Base-by-base conservation (phyloP, 768 basidiomycete genomes). In the Rhodotorula diobovata region DNA sequence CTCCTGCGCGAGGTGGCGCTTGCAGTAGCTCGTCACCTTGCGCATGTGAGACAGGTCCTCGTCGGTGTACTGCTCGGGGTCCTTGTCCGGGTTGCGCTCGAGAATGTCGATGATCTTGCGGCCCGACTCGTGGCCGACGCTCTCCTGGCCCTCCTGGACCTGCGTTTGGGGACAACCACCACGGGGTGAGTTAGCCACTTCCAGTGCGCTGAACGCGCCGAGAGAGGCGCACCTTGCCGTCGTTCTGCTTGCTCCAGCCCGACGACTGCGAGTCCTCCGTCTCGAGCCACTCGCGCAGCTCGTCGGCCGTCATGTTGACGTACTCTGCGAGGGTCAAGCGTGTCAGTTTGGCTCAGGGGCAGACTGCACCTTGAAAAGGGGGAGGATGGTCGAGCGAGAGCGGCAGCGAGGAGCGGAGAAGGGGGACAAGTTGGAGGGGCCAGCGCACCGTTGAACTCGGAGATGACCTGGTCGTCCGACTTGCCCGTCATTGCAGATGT, bases 271-370 rank as follows among this genome's bases (percentile, higher is more conserved):
- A 79, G 16, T 74, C 79, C 21, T 76, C 76, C 30, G 80, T 81
- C 61, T 81, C 77, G 63, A 82, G 78, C 78, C 80, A 82, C 12
- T 77, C 74, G 30, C 79, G 76, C 18, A 82, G 80, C 69, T 82
- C 81, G 59, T 80, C 78, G 12, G 81, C 79, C 18, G 80, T 79
- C 81, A 81, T 81, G 72, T 82, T 81, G 75, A 82, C 81, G 69
- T 80, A 76, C 61, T 82, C 81, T 80, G 63, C 28, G 41, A 9
- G 23, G n/a, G n/a, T n/a, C n/a, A n/a, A n/a, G n/a, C n/a, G n/a
- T n/a, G n/a, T n/a, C n/a, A n/a, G n/a, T n/a, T n/a, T n/a, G n/a
- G n/a, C n/a, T n/a, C n/a, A n/a, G n/a, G n/a, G n/a, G n/a, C n/a
- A n/a, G n/a, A n/a, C n/a, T n/a, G n/a, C n/a, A n/a, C n/a, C n/a